Base-by-base conservation (phyloP, 2,329 filamentous ascomycete species). In the Didymosphaeria variabile region DNA sequence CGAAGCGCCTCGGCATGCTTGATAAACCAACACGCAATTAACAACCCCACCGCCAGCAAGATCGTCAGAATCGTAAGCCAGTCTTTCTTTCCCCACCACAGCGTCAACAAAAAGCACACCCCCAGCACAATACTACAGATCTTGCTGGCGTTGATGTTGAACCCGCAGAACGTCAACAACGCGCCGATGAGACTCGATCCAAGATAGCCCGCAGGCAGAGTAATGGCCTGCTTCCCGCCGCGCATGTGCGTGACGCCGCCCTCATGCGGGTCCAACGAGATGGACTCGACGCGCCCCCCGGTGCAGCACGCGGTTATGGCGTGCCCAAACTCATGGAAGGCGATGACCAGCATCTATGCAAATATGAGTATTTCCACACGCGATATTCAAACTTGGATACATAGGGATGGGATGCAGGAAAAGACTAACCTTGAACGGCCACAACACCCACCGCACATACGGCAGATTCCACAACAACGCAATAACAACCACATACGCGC, bases 1-100 rank as follows among this genome's bases (percentile, higher is more conserved):
- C 90, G 83, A 75, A 94, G 78, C 4, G 91, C 86, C 77, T 92
- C 87, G 0, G 90, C 91, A 75, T 93, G 90, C 4, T 85, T 84
- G 71, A 94, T 93, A 77, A 94, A 94, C 91, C 91, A 94, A 73
- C 88, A 92, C 0, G 84, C 91, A 1, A 93, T 81, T 29, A 94
- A 76, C 70, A 94, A 74, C 0, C 88, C 91, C 1, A 93, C 87
- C 0, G 90, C 90, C 6, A 89, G 79, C 8, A 93, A 74, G 9
- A 94, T 81, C 0, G 91, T 94, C 17, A 86, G 65, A 60, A 93
- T 88, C 0, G 91, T 93, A 63, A 94, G 80, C 91, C 90, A 93
- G 75, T 94, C 90, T 69, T 85, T 87, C 65, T 91, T 86, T 2
- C 90, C 91, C 91, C 91, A 94, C 91, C 91, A 94, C 3, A 94